Evolutionary conservation across 1,284 basidiomycete genomes (phyloP).

Genomic region (Laetiporus sulphureus): DNA sequence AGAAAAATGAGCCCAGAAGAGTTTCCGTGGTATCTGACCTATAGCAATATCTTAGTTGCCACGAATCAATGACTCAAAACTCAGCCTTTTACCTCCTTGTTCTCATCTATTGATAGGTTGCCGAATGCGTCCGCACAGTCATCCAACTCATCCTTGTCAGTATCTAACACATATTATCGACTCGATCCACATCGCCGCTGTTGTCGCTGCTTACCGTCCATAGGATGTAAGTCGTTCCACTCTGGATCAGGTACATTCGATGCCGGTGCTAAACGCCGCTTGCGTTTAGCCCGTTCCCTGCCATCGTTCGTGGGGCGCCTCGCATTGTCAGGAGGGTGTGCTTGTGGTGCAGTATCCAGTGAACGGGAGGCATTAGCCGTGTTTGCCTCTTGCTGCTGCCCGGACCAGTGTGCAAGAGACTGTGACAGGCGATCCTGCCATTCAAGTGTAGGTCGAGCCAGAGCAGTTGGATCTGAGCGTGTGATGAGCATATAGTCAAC

Average conservation of each 20-base stretch:
- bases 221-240: slow-evolving; percentile 7
- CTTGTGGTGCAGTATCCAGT: no score
- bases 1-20: slow-evolving; percentile 73
- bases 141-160: slow-evolving; percentile 28
- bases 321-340: no score
- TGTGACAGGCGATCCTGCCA: slow-evolving; percentile 67
- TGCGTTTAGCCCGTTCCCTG: no score
- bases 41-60: not conserved
- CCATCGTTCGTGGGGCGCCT: no score
- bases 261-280: no score
- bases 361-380: no score
- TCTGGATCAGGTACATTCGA: not conserved
- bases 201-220: not conserved
- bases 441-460: slow-evolving; percentile 57
- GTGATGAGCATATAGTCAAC: not conserved
- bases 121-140: slow-evolving; percentile 60
- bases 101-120: slow-evolving; percentile 75
- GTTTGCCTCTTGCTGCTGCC: no score
- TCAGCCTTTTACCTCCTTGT: slow-evolving; percentile 43
- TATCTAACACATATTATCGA: slow-evolving; percentile 2
- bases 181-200: no score
- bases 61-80: not conserved
- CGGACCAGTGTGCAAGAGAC: slow-evolving; percentile 24
- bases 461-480: slow-evolving; percentile 43
- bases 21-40: slow-evolving; percentile 75